Percentiles rank a stretch among this genome's conserved stretches.
Evolutionary conservation across 257 asterid species (phyloP).

Genomic region (Solanum rostratum): DNA sequence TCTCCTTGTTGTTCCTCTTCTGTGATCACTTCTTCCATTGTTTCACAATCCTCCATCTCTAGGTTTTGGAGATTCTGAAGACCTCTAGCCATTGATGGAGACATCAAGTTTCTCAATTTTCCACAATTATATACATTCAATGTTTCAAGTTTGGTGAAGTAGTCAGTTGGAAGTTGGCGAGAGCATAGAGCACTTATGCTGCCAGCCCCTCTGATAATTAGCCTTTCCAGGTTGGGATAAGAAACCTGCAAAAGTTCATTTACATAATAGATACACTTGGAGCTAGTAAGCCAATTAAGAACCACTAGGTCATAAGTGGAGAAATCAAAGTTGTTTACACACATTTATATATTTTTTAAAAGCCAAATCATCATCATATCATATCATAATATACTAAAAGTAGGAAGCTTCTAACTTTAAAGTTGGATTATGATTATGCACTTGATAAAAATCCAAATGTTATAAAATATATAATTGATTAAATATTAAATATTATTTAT

Average conservation of each 20-base stretch:
- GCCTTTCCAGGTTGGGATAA: not conserved
- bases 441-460: too few species aligned
- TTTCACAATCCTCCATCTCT: fast-evolving
- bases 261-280: too few species aligned
- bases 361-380: too few species aligned
- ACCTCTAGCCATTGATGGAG: not conserved
- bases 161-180: not conserved
- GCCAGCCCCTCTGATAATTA: not conserved
- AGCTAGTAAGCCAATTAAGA: too few species aligned
- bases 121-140: not conserved
- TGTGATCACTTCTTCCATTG: not conserved
- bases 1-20: not conserved
- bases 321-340: too few species aligned
- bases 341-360: too few species aligned
- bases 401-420: too few species aligned
- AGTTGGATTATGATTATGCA: too few species aligned
- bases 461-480: too few species aligned
- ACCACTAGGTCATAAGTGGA: too few species aligned
- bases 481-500: too few species aligned
- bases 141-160: not conserved
- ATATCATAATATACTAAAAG: too few species aligned
- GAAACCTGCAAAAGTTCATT: not conserved
- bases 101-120: not conserved
- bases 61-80: not conserved
- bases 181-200: not conserved